phyloP scores from a whole-genome alignment of 179 eudicot genomes.

The Dionaea muscipula region DNA sequence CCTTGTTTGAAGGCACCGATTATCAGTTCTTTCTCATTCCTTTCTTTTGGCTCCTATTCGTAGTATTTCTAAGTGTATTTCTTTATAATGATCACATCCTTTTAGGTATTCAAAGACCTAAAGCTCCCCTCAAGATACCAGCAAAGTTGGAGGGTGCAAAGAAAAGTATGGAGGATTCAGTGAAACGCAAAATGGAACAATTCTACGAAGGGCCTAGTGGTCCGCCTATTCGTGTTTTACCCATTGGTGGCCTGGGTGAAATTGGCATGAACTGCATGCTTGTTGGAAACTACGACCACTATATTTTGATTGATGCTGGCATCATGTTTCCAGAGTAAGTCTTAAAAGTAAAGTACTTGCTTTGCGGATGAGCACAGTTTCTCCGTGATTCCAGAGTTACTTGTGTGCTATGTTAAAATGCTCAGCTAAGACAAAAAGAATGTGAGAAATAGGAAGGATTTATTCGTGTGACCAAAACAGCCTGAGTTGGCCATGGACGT shows the following conservation, averaged over 20 bases:
- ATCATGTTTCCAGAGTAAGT: constrained; percentile 99
- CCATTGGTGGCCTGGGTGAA: constrained; percentile 97
- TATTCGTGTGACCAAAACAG: too few species aligned
- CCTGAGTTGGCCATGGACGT: too few species aligned
- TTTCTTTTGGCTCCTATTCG: not conserved
- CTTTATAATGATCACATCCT: not conserved
- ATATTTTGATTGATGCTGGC: constrained; percentile 93
- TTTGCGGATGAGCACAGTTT: not conserved
- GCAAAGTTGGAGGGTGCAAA: constrained; percentile 72
- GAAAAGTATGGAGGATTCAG: constrained; percentile 93
- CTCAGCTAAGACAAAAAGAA: too few species aligned
- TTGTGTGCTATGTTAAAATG: too few species aligned
- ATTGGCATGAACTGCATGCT: constrained; percentile 99
- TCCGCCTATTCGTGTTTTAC: constrained; percentile 88
- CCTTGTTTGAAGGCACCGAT: not conserved
- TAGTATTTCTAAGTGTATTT: not conserved
- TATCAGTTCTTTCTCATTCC: not conserved
- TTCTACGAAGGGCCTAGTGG: constrained; percentile 95
- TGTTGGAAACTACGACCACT: constrained; percentile 92
- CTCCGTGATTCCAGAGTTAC: too few species aligned
- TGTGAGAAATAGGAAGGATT: too few species aligned
- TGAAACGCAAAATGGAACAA: constrained; percentile 88
- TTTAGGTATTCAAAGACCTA: constrained; percentile 47
- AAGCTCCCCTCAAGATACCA: constrained; percentile 43
- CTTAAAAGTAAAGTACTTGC: not conserved